Evolutionary conservation across 1,284 basidiomycete species (phyloP), one percentile per base, ranked within the genome.

Genomic region (Ustilago xerochloae): DNA sequence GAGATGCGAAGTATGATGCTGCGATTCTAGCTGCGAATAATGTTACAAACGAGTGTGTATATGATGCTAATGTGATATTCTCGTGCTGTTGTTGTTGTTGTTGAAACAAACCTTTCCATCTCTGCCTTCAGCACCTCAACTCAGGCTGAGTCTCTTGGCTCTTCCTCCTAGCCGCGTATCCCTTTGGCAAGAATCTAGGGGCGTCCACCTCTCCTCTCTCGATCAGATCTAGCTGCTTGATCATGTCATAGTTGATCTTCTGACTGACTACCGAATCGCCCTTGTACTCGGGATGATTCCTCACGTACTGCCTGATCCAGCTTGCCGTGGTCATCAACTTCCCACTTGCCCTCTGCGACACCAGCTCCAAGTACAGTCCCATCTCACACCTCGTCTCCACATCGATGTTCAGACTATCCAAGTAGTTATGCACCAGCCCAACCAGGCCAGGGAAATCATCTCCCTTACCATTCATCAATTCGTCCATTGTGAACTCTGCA

Each of bases 181-280:
- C 64, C 6, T 57, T 53, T 0, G 85, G 85, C 18, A 85, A 63
- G 51, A 84, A 79, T 3, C 73, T 78, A 0, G 84, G 83, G 2
- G 80, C 85, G 0, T 77, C 65, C 13, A 63, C 71, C 41, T 64
- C 73, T 33, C 63, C 86, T 67, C 56, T 74, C 78, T 84, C 86
- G 77, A 99, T 92, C 82, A 93, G 90, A 84, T 99, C 95, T n/a
- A 97, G 86, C 7, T 93, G 92, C 52, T 90, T 88, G 84, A 97
- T 88, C 39, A 99, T 88, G 85, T 99, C 97, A 84, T 95, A 97
- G 82, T 96, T 97, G 83, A 99, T 93, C 85, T 92, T 90, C 81
- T 93, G 89, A 51, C 87, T 91, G 24, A 99, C 92, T 33, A 92
- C 91, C 41, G 94, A 97, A 85, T 99, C 94, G 54, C 89, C 88